phyloP scores from a whole-genome alignment of 768 basidiomycete species.

The Terana coerulea region DNA sequence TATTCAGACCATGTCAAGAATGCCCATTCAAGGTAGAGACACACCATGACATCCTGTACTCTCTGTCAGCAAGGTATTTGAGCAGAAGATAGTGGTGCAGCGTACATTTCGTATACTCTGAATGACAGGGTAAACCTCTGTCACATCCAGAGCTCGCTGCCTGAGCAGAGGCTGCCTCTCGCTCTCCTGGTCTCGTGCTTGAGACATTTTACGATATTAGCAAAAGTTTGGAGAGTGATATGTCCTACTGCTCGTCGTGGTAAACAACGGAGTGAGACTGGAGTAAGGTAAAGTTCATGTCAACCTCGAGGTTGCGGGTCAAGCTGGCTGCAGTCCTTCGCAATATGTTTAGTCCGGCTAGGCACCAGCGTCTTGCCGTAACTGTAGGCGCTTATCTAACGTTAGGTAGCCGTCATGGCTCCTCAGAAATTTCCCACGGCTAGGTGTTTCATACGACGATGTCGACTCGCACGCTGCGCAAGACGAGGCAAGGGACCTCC shows the following conservation, averaged over 20 bases:
- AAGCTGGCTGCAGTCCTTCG: neutral
- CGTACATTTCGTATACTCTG: slow-evolving; percentile 69
- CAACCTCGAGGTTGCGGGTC: neutral
- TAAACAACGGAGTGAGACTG: neutral
- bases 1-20: neutral
- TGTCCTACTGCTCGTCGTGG: neutral
- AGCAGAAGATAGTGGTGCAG: slow-evolving; percentile 14
- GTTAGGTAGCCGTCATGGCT: neutral
- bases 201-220: neutral
- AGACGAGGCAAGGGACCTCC: neutral
- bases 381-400: neutral
- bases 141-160: slow-evolving; percentile 32
- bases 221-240: neutral
- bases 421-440: slow-evolving; percentile 10
- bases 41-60: slow-evolving; percentile 59
- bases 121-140: slow-evolving; percentile 75
- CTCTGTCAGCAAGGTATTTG: slow-evolving; percentile 18
- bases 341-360: no score
- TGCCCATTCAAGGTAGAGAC: no score
- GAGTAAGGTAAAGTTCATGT: neutral
- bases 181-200: neutral
- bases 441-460: slow-evolving; percentile 7
- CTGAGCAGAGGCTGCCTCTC: slow-evolving; percentile 4
- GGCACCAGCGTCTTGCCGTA: neutral
- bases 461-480: slow-evolving; percentile 13